phyloP scores from a whole-genome alignment of 2,329 filamentous ascomycete species.

The Microdochium bolleyi region DNA sequence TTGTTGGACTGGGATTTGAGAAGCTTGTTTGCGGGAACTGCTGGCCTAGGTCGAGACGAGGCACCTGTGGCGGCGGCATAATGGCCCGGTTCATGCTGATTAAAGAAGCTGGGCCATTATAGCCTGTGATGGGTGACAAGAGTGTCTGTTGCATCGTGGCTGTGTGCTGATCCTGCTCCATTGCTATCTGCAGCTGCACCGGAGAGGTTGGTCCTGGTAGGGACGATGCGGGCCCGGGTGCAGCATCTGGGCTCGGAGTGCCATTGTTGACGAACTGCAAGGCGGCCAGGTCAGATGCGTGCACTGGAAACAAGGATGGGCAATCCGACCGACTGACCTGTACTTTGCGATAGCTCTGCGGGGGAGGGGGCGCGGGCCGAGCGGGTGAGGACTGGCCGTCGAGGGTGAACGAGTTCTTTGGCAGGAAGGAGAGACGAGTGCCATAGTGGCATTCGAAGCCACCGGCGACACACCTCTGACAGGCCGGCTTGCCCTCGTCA shows the following conservation, averaged over 20 bases:
- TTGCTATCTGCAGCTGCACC: not conserved
- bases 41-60: not conserved
- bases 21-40: not conserved
- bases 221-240: not conserved
- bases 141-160: too few species aligned
- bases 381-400: constrained; percentile 3
- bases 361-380: constrained; percentile 3
- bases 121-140: too few species aligned
- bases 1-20: not conserved
- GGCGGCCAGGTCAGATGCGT: too few species aligned
- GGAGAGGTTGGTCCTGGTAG: not conserved
- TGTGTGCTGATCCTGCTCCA: not conserved
- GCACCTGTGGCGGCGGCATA: not conserved
- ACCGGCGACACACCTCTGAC: constrained; percentile 36
- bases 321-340: not conserved
- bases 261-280: not conserved
- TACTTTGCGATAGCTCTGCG: constrained; percentile 5
- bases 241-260: not conserved
- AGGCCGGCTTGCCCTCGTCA: constrained; percentile 41
- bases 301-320: too few species aligned
- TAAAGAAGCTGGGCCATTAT: not conserved
- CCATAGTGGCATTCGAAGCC: constrained; percentile 40
- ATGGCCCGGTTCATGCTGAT: not conserved
- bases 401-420: constrained; percentile 37
- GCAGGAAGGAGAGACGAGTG: constrained; percentile 35